Conservation (phyloP, 2,329 filamentous ascomycete species). For the Diatrype stigma region DNA sequence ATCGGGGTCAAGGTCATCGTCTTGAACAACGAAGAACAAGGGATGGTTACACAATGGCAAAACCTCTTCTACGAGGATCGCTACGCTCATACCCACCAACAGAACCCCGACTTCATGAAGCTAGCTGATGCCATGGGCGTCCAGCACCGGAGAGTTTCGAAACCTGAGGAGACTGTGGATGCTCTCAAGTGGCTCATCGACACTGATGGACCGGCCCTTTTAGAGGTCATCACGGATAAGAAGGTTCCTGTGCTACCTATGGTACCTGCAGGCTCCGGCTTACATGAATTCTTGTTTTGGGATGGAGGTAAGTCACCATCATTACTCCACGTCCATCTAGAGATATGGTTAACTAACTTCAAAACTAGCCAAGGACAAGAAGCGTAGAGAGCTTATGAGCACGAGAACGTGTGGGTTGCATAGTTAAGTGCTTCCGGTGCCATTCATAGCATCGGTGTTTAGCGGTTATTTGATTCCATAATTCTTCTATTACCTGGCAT, state of each 20-base stretch:
- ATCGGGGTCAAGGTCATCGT: conserved; percentile 95
- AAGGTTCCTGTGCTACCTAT: conserved; percentile 95
- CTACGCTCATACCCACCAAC: conserved; percentile 87
- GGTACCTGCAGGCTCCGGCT: conserved; percentile 81
- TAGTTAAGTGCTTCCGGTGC: conserved; percentile 17
- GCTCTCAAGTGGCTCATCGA: conserved; percentile 85
- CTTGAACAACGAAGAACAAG: conserved; percentile 95
- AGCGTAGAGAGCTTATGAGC: conserved; percentile 63
- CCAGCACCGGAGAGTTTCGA: conserved; percentile 65
- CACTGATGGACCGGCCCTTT: conserved; percentile 82
- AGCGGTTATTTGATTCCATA: no score
- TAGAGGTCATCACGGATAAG: conserved; percentile 89
- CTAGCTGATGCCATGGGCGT: conserved; percentile 88
- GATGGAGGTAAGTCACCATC: conserved; percentile 60
- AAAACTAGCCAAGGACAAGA: conserved; percentile 59
- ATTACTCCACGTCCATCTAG: conserved; percentile 9
- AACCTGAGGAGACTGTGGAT: conserved; percentile 72
- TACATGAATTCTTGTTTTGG: conserved; percentile 92
- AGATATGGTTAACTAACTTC: conserved; percentile 30
- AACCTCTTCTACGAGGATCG: conserved; percentile 95
- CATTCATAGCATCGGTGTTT: no score
- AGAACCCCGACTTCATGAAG: conserved; percentile 95
- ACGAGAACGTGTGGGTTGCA: conserved; percentile 55
- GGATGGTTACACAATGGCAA: conserved; percentile 99
- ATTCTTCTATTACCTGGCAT: no score